These are phyloP conservation scores for Styphnolobium japonicum DNA, from an alignment of 306 rosid genomes.

Conservation along the genomic window DNA sequence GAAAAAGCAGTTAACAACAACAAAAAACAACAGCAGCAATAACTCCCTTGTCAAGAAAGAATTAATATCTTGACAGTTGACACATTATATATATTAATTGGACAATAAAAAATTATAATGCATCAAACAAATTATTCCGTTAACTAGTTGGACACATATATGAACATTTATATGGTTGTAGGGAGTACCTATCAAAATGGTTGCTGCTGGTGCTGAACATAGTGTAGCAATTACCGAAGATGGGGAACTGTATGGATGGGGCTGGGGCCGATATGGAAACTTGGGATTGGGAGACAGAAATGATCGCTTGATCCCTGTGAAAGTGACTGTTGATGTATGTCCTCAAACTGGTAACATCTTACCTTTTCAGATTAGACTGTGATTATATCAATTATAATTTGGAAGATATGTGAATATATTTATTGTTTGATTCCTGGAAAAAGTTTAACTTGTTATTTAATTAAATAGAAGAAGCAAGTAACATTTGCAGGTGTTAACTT, in stretches of 20 bases:
- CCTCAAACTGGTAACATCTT: slow-evolving; percentile 22
- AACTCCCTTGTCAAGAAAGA: not conserved
- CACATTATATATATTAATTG: not conserved
- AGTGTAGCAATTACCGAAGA: slow-evolving; percentile 86
- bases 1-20: not conserved
- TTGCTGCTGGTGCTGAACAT: slow-evolving; percentile 99
- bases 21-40: not conserved
- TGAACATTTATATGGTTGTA: slow-evolving; percentile 28
- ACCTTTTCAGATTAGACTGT: slow-evolving; percentile 1
- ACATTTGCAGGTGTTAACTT: slow-evolving; percentile 2
- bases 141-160: not conserved
- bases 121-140: not conserved
- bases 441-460: not conserved
- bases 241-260: slow-evolving; percentile 90
- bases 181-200: slow-evolving; percentile 85
- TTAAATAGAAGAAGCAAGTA: not conserved
- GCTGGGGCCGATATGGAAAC: slow-evolving; percentile 97
- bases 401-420: not conserved
- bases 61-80: not conserved
- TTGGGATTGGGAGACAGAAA: slow-evolving; percentile 92
- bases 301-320: slow-evolving; percentile 79
- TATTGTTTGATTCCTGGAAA: not conserved
- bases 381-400: not conserved
- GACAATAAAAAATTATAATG: not conserved
- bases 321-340: slow-evolving; percentile 70